Percentiles rank a stretch among this genome's conserved stretches.
Conservation (phyloP, 768 basidiomycete genomes). For the Boletellus ananiceps region DNA sequence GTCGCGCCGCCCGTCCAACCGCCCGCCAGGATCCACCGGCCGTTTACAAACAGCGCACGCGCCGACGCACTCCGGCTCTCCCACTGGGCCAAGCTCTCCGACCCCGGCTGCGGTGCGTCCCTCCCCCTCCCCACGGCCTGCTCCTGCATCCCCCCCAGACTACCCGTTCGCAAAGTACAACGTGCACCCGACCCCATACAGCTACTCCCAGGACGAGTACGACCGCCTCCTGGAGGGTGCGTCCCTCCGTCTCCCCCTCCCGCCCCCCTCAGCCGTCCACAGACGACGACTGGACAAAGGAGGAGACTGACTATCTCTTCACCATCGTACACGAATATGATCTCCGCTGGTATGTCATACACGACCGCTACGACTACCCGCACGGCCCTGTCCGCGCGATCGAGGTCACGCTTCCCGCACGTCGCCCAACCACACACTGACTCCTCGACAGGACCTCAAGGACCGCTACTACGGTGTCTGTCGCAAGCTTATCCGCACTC, state of each 20-base stretch:
- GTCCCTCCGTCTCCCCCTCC: slow-evolving; percentile 1
- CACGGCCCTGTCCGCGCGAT: slow-evolving; percentile 52
- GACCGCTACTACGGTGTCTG: slow-evolving; percentile 92
- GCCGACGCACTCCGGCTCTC: slow-evolving; percentile 61
- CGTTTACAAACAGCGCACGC: slow-evolving; percentile 71
- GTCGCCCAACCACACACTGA: not conserved
- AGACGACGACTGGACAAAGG: slow-evolving; percentile 87
- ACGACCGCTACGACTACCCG: slow-evolving; percentile 83
- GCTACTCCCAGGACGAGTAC: slow-evolving; percentile 88
- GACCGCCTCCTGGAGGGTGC: slow-evolving; percentile 69
- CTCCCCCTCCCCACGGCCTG: not conserved
- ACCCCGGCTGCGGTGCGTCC: slow-evolving; percentile 50
- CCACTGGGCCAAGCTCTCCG: slow-evolving; percentile 79
- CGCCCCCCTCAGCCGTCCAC: not conserved
- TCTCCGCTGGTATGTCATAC: slow-evolving; percentile 81
- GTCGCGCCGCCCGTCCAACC: not conserved
- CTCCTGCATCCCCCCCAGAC: slow-evolving; percentile 37
- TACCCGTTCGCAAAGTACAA: slow-evolving; percentile 86
- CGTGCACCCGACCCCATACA: slow-evolving; percentile 55
- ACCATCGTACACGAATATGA: slow-evolving; percentile 76
- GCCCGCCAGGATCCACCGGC: slow-evolving; percentile 62
- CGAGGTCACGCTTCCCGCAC: slow-evolving; percentile 47
- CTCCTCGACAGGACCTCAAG: slow-evolving; percentile 64
- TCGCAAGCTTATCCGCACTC: slow-evolving; percentile 77
- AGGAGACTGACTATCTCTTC: slow-evolving; percentile 94